Conservation (phyloP, 306 rosid genomes). For the Lathyrus oleraceus region DNA sequence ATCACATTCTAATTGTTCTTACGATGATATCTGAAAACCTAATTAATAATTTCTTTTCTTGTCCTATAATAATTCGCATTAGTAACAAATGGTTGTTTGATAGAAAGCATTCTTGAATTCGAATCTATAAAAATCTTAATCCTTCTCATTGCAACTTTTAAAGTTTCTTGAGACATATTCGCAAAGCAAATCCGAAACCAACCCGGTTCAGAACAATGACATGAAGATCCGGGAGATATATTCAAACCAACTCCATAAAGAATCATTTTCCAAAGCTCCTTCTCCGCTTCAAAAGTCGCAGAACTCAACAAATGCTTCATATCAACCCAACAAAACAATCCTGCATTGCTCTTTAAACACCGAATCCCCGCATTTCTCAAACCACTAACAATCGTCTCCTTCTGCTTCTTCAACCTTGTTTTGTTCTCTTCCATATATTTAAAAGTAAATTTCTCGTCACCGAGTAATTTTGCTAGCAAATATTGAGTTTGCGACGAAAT, state of each 20-base stretch:
- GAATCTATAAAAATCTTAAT: conserved; percentile 46
- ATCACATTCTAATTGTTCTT: background rate
- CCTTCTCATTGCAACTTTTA: conserved; percentile 62
- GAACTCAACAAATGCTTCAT: conserved; percentile 58
- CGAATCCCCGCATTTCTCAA: conserved; percentile 52
- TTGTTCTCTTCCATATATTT: conserved; percentile 50
- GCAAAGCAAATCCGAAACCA: conserved; percentile 94
- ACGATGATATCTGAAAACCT: background rate
- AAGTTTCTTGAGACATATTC: conserved; percentile 66
- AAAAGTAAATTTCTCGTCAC: conserved; percentile 47
- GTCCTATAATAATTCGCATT: background rate
- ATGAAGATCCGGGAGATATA: conserved; percentile 81
- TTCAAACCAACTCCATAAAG: conserved; percentile 59
- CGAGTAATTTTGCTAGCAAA: conserved; percentile 52
- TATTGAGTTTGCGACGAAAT: conserved; percentile 80
- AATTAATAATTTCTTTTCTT: background rate
- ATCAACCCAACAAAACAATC: conserved; percentile 89
- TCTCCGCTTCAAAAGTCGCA: conserved; percentile 67
- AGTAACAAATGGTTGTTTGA: background rate
- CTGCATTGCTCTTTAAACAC: conserved; percentile 72
- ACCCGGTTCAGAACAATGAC: conserved; percentile 85
- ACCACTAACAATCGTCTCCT: conserved; percentile 52
- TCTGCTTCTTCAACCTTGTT: conserved; percentile 47
- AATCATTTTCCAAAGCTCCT: conserved; percentile 69
- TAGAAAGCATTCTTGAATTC: background rate